These are phyloP conservation scores for Blastobotrys malaysiensis DNA, from an alignment of 1,139 yeast genomes.

Conservation along the genomic window DNA sequence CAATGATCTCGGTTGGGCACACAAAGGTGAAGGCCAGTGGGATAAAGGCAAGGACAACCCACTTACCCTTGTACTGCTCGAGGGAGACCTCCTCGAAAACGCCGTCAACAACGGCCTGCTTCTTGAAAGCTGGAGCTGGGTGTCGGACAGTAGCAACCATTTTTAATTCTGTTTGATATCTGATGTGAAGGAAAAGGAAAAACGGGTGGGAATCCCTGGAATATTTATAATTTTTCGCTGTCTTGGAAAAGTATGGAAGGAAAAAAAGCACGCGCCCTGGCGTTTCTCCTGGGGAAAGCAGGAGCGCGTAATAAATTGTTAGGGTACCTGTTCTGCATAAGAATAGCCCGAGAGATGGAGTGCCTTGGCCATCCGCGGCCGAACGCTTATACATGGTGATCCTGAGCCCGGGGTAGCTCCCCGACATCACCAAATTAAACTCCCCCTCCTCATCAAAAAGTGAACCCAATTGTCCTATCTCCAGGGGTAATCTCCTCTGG, in stretches of 20 bases:
- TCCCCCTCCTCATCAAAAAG: too few species aligned
- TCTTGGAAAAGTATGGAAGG: not conserved
- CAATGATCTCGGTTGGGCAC: constrained; percentile 98
- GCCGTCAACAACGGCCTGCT: constrained; percentile 96
- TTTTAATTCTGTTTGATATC: constrained; percentile 25
- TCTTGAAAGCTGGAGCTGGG: constrained; percentile 93
- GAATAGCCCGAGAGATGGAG: not conserved
- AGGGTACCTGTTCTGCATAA: not conserved
- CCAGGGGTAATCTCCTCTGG: too few species aligned
- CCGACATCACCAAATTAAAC: not conserved
- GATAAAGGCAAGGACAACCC: constrained; percentile 94
- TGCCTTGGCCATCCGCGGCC: not conserved
- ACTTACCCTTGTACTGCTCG: constrained; percentile 93
- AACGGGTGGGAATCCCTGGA: not conserved
- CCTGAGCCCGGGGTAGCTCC: not conserved
- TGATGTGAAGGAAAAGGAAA: not conserved
- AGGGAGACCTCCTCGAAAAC: constrained; percentile 88
- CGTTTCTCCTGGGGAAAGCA: not conserved
- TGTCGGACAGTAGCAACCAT: constrained; percentile 89
- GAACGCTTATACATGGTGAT: not conserved
- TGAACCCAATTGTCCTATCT: too few species aligned
- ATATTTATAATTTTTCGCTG: not conserved
- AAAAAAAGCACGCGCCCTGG: not conserved
- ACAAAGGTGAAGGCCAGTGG: constrained; percentile 99
- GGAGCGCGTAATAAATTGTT: not conserved